These are phyloP conservation scores for Ascochyta rabiei DNA, from an alignment of 2,329 filamentous ascomycete genomes.

Conservation along the genomic window DNA sequence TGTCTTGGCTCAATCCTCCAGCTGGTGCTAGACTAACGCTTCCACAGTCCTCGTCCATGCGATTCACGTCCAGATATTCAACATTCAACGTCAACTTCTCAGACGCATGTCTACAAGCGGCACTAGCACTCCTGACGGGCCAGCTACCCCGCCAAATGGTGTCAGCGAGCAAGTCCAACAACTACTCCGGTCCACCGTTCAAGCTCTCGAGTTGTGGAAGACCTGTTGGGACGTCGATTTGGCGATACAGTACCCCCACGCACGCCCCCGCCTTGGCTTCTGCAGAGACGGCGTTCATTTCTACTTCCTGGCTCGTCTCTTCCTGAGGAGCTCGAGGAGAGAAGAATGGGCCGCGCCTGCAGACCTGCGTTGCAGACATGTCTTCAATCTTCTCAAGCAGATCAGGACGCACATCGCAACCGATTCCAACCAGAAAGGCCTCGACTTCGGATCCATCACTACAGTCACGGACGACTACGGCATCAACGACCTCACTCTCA, in stretches of 20 bases:
- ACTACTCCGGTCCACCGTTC: constrained; percentile 54
- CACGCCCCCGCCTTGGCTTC: constrained; percentile 69
- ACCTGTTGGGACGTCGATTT: constrained; percentile 73
- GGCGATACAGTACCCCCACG: constrained; percentile 68
- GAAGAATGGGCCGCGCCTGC: constrained; percentile 62
- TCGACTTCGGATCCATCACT: constrained; percentile 71
- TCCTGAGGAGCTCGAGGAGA: constrained; percentile 64
- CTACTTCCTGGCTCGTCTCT: constrained; percentile 72
- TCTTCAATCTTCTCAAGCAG: constrained; percentile 66
- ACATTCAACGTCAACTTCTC: constrained; percentile 54
- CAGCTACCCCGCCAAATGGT: constrained; percentile 53
- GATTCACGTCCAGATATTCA: constrained; percentile 67
- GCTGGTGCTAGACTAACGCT: constrained; percentile 12
- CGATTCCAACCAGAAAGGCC: constrained; percentile 68
- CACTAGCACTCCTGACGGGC: constrained; percentile 61
- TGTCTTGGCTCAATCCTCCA: neutral
- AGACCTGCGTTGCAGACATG: constrained; percentile 65
- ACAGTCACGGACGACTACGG: constrained; percentile 73
- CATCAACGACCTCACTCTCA: constrained; percentile 66
- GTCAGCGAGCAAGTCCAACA: constrained; percentile 55
- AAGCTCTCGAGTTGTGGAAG: constrained; percentile 74
- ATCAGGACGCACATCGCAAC: constrained; percentile 66
- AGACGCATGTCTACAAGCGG: constrained; percentile 48
- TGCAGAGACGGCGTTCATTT: constrained; percentile 75
- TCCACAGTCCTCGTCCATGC: constrained; percentile 67